phyloP scores from a whole-genome alignment of 78 protist genomes.

The Polysphondylium violaceum region DNA sequence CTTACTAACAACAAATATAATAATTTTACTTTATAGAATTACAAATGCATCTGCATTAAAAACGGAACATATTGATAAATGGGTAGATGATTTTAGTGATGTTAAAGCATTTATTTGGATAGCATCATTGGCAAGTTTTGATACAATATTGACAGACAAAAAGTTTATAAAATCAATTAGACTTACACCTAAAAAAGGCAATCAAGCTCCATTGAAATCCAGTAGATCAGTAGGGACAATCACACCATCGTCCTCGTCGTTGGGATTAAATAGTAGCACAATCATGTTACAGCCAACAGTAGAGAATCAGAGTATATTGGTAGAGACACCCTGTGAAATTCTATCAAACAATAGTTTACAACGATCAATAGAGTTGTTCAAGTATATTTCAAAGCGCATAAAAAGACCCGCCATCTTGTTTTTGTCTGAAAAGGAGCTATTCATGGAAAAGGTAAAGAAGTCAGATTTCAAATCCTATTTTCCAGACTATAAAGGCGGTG shows the following conservation, averaged over 20 bases:
- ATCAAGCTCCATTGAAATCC: no score
- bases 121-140: slow-evolving; percentile 68
- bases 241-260: no score
- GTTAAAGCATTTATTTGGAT: slow-evolving; percentile 58
- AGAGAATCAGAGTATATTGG: slow-evolving; percentile 12
- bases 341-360: slow-evolving; percentile 4
- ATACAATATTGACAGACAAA: neutral
- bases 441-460: slow-evolving; percentile 33
- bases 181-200: neutral
- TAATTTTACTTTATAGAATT: slow-evolving; percentile 28
- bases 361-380: slow-evolving; percentile 38
- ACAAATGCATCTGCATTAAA: slow-evolving; percentile 41
- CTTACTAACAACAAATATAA: neutral
- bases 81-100: slow-evolving; percentile 57
- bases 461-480: slow-evolving; percentile 40
- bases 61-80: slow-evolving; percentile 36
- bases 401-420: slow-evolving; percentile 46
- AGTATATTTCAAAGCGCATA: slow-evolving; percentile 1
- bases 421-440: slow-evolving; percentile 44
- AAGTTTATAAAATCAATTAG: neutral
- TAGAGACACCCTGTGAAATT: neutral
- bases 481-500: slow-evolving; percentile 43
- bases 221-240: no score
- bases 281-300: no score
- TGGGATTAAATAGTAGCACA: no score